Base-by-base conservation (phyloP, 2,329 filamentous ascomycete species). In the Alternaria sp. region DNA sequence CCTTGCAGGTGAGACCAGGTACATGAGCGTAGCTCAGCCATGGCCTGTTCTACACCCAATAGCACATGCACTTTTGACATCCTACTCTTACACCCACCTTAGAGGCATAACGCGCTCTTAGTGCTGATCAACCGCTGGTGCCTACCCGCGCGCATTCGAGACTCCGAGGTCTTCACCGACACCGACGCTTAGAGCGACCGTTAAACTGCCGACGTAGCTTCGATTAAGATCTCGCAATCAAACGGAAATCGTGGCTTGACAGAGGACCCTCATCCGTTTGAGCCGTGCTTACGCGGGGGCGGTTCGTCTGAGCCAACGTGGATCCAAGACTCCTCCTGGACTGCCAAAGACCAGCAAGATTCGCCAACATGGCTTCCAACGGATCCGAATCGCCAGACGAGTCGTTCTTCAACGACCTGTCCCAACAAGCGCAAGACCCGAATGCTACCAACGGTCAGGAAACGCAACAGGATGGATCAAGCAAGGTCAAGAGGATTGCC, bases 401-500 rank as follows among this genome's bases (percentile, higher is more conserved):
- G 40, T 66, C 45, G 66, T 88, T 84, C 78, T 88, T 88, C 81
- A 88, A 88, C 77, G 84, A 88, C 65, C 81, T 86, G 49, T 82
- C 83, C 5, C 84, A 84, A 72, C 78, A 79, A 70, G 75, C 67
- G 51, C 71, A 61, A 44, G 75, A 78, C 73, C 69, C 68, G 71
- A 80, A 51, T 76, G 81, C 62, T 72, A 77, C 64, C 69, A 75
- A 78, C 57, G 74, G 78, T 59, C 82, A 82, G 62, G 83, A 84
- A 63, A 79, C 79, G 61, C 75, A 81, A 45, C 78, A 80, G 65
- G 85, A 86, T 70, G 74, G 75, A 43, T 63, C 79, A 5, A 77
- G 78, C 11, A 84, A 83, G 66, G 73, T 78, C n/a, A 98, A 98
- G 85, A 89, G 95, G 70, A 91, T 98, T 73, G 96, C 96, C 40